Base-by-base conservation (phyloP, 129 eudicot genomes). In the Flaveria ramosissima region DNA sequence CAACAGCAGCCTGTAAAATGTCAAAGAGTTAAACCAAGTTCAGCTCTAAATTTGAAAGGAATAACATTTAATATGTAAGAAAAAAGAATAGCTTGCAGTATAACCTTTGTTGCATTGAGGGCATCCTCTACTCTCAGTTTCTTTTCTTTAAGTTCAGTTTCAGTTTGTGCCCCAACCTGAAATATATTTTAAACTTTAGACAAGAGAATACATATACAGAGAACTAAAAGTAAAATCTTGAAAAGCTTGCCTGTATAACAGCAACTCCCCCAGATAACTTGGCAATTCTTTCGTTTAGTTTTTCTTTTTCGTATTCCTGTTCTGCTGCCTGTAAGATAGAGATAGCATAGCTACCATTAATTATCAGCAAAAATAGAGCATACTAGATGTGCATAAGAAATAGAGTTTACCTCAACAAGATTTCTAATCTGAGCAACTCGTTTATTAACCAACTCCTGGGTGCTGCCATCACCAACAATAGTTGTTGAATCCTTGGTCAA, bases 121-220 rank as follows among this genome's bases (percentile, higher is more conserved):
- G 96, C 96, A 64, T 90, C 96, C 64, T 90, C 96, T 43, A 88
- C 93, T 82, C 96, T 80, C 65, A 88, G 64, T 70, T 90, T 90
- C 81, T 86, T 86, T 68, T 91, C 97, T 73, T 88, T 86, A 12
- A 88, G 88, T 80, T 91, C 97, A 9, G 92, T 91, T 78, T 88
- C 93, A 23, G 97, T 91, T 81, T 83, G 91, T 59, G 97, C 97
- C 26, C 93, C 97, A 76, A 88, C 93, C 91, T 90, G 79, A 3
- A 80, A 77, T 47, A 39, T 39, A 76, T 51, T 32, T 59, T 30
- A 43, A 57, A 78, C 2, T 48, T 41, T 19, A 27, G 30, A 3
- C 26, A 46, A 30, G 16, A 64, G 11, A 36, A 50, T 24, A 21
- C 39, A n/a, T 19, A 1, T 60, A 53, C 51, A 50, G n/a, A 5